A percentile compares a stretch with the other conserved stretches of the same genome.
phyloP scores from a whole-genome alignment of 2,329 filamentous ascomycete species.

The Trichoderma oligosporum region DNA sequence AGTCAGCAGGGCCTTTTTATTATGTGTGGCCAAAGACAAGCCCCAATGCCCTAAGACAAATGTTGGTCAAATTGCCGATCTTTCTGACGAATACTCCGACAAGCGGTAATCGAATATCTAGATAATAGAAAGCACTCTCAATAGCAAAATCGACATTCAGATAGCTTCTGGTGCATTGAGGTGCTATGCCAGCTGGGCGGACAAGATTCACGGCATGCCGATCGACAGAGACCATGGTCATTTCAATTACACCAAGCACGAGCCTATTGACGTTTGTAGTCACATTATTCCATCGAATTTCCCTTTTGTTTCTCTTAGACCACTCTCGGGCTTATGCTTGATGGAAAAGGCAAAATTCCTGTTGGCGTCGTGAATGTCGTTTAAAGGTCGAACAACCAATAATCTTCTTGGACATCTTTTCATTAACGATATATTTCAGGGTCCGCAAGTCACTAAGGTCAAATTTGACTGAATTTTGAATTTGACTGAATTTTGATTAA shows the following conservation, averaged over 20 bases:
- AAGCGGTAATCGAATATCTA: conserved; percentile 72
- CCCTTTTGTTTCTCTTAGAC: conserved; percentile 64
- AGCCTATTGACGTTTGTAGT: conserved; percentile 62
- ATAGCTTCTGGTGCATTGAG: conserved; percentile 63
- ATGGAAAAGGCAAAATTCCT: not conserved
- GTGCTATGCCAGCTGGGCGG: conserved; percentile 70
- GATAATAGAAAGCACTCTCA: conserved; percentile 73
- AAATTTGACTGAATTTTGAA: conserved; percentile 36
- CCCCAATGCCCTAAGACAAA: conserved; percentile 63
- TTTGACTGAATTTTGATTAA: conserved; percentile 3
- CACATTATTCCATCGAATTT: conserved; percentile 85
- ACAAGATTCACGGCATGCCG: conserved; percentile 78
- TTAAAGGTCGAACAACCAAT: conserved; percentile 45
- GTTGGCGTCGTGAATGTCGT: conserved; percentile 1
- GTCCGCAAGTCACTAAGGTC: conserved; percentile 62
- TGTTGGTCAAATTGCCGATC: conserved; percentile 66
- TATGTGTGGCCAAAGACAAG: conserved; percentile 61
- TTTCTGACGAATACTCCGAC: conserved; percentile 69
- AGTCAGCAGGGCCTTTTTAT: conserved; percentile 73
- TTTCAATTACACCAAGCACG: conserved; percentile 72
- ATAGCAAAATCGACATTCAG: conserved; percentile 68
- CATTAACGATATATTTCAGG: conserved; percentile 22
- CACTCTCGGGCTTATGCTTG: conserved; percentile 1
- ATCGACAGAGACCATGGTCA: conserved; percentile 67
- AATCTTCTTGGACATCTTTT: conserved; percentile 24